These are phyloP conservation scores for Jackrogersella minutella DNA, from an alignment of 495 filamentous ascomycete genomes.

Conservation along the genomic window DNA sequence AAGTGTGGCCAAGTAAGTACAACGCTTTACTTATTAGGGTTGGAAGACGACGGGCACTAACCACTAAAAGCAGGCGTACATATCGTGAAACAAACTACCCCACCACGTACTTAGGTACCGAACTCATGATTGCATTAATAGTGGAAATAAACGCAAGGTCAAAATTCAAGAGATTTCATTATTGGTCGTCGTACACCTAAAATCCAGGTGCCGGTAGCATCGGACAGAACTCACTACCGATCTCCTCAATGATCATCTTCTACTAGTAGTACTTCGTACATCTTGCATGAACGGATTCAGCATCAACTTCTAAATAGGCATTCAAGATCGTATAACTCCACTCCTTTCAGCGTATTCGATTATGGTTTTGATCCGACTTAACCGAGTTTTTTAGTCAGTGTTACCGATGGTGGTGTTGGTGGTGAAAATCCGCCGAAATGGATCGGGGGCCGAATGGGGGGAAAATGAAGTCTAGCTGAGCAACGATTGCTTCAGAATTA, in stretches of 20 bases:
- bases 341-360: neutral
- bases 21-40: slow-evolving; percentile 21
- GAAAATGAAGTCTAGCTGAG: slow-evolving; percentile 8
- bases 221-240: slow-evolving; percentile 27
- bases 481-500: slow-evolving; percentile 30
- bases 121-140: slow-evolving; percentile 7
- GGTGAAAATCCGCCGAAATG: neutral
- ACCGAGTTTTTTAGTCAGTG: too few species aligned
- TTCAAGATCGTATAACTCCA: neutral
- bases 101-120: slow-evolving; percentile 19
- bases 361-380: neutral
- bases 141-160: neutral
- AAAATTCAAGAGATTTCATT: neutral
- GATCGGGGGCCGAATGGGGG: slow-evolving; percentile 2
- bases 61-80: slow-evolving; percentile 36
- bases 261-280: neutral
- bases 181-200: slow-evolving; percentile 5
- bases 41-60: slow-evolving; percentile 31
- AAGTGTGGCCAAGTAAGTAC: neutral
- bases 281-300: neutral
- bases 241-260: neutral
- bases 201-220: slow-evolving; percentile 2
- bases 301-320: neutral
- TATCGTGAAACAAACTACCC: slow-evolving; percentile 35
- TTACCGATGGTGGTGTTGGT: neutral